phyloP scores from a whole-genome alignment of 1,139 yeast genomes.

The Pichia sp. region DNA sequence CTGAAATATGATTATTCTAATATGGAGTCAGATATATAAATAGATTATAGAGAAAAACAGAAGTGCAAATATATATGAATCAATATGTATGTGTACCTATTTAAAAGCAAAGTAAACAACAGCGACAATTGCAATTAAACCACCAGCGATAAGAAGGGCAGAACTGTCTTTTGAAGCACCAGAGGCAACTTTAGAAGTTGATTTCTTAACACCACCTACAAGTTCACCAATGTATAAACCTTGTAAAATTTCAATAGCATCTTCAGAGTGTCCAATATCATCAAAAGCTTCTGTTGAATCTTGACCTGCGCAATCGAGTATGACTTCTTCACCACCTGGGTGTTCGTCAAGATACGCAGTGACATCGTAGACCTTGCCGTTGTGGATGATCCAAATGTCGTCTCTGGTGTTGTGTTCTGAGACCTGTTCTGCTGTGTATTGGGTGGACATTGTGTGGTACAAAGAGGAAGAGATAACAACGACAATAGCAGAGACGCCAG shows the following conservation, averaged over 20 bases:
- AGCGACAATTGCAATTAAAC: conserved; percentile 21
- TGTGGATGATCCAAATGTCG: conserved; percentile 85
- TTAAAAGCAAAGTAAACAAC: conserved; percentile 24
- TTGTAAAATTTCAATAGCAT: conserved; percentile 73
- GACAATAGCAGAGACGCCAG: conserved; percentile 6
- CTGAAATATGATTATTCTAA: too few species aligned
- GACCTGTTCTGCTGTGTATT: conserved; percentile 61
- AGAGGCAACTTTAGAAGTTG: conserved; percentile 8
- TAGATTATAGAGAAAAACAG: too few species aligned
- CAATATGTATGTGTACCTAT: not conserved
- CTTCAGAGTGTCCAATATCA: conserved; percentile 97
- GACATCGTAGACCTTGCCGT: conserved; percentile 86
- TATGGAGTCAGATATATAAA: too few species aligned
- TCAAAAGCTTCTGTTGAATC: conserved; percentile 94
- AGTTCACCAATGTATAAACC: conserved; percentile 66
- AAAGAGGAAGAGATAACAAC: not conserved
- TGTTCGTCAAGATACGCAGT: conserved; percentile 87
- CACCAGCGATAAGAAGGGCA: conserved; percentile 22
- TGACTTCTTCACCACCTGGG: conserved; percentile 98
- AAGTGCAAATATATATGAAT: not conserved
- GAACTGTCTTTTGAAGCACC: conserved; percentile 12
- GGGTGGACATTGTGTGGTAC: conserved; percentile 30
- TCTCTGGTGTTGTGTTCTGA: conserved; percentile 68
- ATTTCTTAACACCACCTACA: conserved; percentile 31
- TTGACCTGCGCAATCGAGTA: conserved; percentile 81